A percentile compares a stretch with the other conserved stretches of the same genome.
These are phyloP conservation scores for Scutellaria minor DNA, from an alignment of 257 asterid species.

Conservation along the genomic window DNA sequence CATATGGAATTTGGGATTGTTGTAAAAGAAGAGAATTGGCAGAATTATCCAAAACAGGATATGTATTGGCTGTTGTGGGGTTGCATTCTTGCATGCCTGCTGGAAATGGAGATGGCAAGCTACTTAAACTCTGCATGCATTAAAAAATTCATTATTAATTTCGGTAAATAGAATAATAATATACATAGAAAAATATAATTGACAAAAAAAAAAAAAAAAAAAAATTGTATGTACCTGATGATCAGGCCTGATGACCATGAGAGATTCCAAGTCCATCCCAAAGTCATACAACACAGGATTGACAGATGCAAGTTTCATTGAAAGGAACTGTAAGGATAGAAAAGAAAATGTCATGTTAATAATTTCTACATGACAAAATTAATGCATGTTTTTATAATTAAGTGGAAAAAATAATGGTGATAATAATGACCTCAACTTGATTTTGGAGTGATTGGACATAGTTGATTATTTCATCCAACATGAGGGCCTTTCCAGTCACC, in stretches of 20 bases:
- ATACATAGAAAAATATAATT: background rate
- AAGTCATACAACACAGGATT: constrained; percentile 72
- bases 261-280: constrained; percentile 69
- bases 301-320: constrained; percentile 84
- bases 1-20: constrained; percentile 45
- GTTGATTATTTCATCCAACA: constrained; percentile 92
- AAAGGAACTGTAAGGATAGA: constrained; percentile 64
- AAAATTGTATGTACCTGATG: constrained; percentile 65
- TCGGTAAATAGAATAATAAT: background rate
- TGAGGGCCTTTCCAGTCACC: constrained; percentile 95
- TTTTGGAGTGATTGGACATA: constrained; percentile 88
- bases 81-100: constrained; percentile 39
- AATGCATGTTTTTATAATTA: background rate
- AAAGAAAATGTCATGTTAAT: background rate
- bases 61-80: constrained; percentile 47
- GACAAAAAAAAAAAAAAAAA: background rate
- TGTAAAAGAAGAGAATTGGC: constrained; percentile 47
- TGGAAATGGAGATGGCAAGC: constrained; percentile 48
- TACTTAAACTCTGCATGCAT: constrained; percentile 53
- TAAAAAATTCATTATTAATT: constrained; percentile 5
- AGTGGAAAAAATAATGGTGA: background rate
- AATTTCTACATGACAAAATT: background rate
- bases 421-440: constrained; percentile 77
- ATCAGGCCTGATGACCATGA: constrained; percentile 58
- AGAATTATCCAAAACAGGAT: constrained; percentile 50